Evolutionary conservation across 2,329 filamentous ascomycete species (phyloP).

Genomic region (Lachnellula cervina): DNA sequence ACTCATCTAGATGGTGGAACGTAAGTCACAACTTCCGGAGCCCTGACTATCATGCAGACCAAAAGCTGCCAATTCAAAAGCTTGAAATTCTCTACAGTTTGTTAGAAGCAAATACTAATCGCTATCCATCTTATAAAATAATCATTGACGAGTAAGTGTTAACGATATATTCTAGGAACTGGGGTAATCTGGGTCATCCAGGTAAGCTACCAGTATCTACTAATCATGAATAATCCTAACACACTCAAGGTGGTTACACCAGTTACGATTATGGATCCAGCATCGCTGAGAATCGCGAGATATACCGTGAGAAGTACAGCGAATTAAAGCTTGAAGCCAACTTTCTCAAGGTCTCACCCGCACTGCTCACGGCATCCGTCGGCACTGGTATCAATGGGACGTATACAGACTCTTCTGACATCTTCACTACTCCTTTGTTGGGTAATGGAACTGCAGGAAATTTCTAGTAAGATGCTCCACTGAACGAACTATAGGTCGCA

Average conservation of each 20-base stretch:
- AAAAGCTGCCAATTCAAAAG: not conserved
- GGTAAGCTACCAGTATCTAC: constrained; percentile 3
- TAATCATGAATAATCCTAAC: not conserved
- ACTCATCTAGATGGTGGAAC: constrained; percentile 59
- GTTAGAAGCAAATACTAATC: not conserved
- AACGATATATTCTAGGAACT: constrained; percentile 46
- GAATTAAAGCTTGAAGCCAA: constrained; percentile 73
- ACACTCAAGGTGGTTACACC: constrained; percentile 51
- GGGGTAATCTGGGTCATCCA: constrained; percentile 72
- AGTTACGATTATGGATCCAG: constrained; percentile 54
- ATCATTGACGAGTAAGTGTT: not conserved
- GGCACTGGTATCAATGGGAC: constrained; percentile 41
- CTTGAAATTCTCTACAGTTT: not conserved
- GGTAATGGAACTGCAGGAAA: constrained; percentile 47
- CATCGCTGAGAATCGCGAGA: constrained; percentile 64
- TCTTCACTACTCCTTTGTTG: constrained; percentile 53
- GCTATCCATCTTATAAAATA: no score
- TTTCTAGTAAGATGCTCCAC: constrained; percentile 46
- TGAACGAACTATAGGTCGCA: not conserved
- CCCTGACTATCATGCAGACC: not conserved
- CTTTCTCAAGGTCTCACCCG: constrained; percentile 68
- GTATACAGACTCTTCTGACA: constrained; percentile 47
- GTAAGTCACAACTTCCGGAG: not conserved
- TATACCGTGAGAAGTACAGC: constrained; percentile 71
- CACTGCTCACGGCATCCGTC: constrained; percentile 58